Percentiles rank a stretch among this genome's conserved stretches.
Conservation (phyloP, 2,329 filamentous ascomycete species). For the Thelonectria discophora region DNA sequence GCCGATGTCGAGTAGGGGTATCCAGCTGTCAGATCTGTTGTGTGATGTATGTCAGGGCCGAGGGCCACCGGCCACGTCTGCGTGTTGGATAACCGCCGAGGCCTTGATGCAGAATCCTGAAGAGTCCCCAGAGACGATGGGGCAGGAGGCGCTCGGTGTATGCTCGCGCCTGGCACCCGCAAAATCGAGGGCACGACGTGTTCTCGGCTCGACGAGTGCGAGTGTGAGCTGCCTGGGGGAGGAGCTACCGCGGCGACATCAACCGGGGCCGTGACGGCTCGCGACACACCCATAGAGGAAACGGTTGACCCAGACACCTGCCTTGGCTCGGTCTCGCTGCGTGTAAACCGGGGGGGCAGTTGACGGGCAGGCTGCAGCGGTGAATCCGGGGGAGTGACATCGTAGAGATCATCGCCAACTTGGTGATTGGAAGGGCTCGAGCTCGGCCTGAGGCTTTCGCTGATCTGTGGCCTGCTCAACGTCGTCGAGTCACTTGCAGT, state of each 20-base stretch:
- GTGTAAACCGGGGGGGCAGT: constrained; percentile 5
- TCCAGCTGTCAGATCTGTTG: constrained; percentile 38
- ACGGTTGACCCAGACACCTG: constrained; percentile 32
- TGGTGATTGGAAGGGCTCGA: constrained; percentile 45
- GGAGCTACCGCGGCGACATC: constrained; percentile 14
- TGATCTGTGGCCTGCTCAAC: constrained; percentile 36
- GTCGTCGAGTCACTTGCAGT: constrained; percentile 49
- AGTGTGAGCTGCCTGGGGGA: constrained; percentile 22
- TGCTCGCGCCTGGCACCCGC: constrained; percentile 39
- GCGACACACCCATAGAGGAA: constrained; percentile 20
- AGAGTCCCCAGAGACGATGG: constrained; percentile 31
- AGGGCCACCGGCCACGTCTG: constrained; percentile 59
- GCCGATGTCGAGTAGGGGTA: constrained; percentile 56
- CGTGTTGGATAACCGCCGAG: constrained; percentile 46
- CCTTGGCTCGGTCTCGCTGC: constrained; percentile 15
- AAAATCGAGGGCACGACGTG: constrained; percentile 25
- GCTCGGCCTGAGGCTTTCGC: constrained; percentile 42
- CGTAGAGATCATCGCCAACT: constrained; percentile 55
- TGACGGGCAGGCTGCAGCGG: constrained; percentile 40
- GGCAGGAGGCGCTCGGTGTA: constrained; percentile 43
- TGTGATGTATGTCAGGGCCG: constrained; percentile 33
- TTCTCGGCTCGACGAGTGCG: constrained; percentile 15
- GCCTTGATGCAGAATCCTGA: constrained; percentile 30
- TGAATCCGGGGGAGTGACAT: constrained; percentile 57
- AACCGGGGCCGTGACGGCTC: constrained; percentile 28